Base-by-base conservation (phyloP, 768 basidiomycete genomes). In the Cyclocybe aegerita region DNA sequence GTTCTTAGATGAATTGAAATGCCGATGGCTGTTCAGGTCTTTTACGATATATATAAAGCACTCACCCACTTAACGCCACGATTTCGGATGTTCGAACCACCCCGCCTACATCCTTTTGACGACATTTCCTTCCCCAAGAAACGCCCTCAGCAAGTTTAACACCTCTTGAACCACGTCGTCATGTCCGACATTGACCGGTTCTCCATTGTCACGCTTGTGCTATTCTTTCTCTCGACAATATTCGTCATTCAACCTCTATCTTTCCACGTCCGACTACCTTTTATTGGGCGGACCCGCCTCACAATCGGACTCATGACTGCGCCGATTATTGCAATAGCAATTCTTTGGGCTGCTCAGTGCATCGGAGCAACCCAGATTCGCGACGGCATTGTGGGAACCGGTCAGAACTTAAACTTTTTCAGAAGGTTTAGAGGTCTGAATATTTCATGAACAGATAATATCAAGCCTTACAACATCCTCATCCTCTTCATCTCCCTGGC, bases 381-480 rank as follows among this genome's bases (percentile, higher is more conserved):
- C 11, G 69, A 80, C 52, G 95, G 95, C 1, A 91, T 96, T 46
- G 82, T 95, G 54, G 73, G 63, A 36, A 70, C 69, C 43, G 60
- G 64, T 64, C 29, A 15, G 58, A 39, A 14, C 16, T 29, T 17
- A 23, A 23, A 3, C 5, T 23, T 23, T 23, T 23, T 23, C 23
- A 23, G 23, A 3, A 23, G 23, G 5, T 23, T 23, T 23, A n/a
- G n/a, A n/a, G 23, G 23, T 23, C 23, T 23, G 23, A 23, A 23
- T 23, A 23, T 35, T 32, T 40, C 42, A 49, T 14, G n/a, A 17
- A 53, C 61, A 60, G 85, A 86, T 52, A 87, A 87, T 3, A 80
- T 98, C 17, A 82, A 88, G 57, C 95, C 95, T 0, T 90, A 94
- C 61, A 91, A 97, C 64, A 94, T 98, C 56, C 81, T 98, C 65